These are phyloP conservation scores for Isabelozyma heimii DNA, from an alignment of 805 yeast genomes.

Conservation along the genomic window DNA sequence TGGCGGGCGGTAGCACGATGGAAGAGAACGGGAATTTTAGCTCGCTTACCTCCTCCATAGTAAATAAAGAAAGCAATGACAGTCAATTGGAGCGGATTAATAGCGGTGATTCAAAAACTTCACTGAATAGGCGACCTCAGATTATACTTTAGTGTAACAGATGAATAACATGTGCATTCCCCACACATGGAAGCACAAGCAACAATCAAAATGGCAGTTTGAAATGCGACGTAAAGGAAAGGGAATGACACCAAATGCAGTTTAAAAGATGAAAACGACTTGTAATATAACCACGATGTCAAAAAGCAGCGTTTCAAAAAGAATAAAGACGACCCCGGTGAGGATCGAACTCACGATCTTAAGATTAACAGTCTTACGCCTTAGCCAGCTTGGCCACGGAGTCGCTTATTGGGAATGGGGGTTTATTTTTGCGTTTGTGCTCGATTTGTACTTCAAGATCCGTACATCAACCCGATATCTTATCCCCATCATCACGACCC, in stretches of 20 bases:
- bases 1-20: constrained; percentile 8
- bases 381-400: constrained; percentile 3
- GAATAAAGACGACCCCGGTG: constrained; percentile 1
- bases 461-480: no score
- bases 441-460: not conserved
- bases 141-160: not conserved
- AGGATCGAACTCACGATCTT: constrained; percentile 2
- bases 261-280: not conserved
- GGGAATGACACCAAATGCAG: not conserved
- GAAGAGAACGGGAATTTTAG: not conserved
- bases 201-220: not conserved
- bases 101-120: no score
- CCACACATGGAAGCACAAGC: not conserved
- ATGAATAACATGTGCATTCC: not conserved
- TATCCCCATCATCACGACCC: no score
- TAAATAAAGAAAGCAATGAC: no score
- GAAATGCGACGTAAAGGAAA: not conserved
- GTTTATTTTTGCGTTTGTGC: no score
- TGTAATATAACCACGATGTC: not conserved
- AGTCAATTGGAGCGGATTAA: no score
- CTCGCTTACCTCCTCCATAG: no score
- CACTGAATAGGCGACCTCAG: not conserved
- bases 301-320: not conserved
- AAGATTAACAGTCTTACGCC: constrained; percentile 3
- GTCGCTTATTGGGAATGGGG: not conserved